These are phyloP conservation scores for Lasiosphaeriaceae sp. DNA, from an alignment of 495 filamentous ascomycete species.

Conservation along the genomic window DNA sequence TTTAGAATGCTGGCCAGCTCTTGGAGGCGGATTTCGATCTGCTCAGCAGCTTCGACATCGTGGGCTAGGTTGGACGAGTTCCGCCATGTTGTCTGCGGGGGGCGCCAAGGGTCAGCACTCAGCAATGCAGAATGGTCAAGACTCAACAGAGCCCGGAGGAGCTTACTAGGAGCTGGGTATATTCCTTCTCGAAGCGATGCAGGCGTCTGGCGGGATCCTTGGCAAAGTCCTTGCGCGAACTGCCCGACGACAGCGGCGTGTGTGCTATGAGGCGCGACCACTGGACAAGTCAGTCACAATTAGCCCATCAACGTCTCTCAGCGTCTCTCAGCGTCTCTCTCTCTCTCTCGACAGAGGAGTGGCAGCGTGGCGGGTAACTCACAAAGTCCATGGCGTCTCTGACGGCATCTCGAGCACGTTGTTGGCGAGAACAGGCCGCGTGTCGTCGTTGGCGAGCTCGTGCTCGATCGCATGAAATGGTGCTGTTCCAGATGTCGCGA, in stretches of 20 bases:
- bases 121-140: constrained; percentile 1
- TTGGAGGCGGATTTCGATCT: constrained; percentile 50
- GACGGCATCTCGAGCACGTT: constrained; percentile 31
- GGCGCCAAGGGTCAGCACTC: background rate
- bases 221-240: constrained; percentile 55
- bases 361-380: constrained; percentile 9
- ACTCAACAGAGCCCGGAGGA: background rate
- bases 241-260: constrained; percentile 57
- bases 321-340: too few species aligned
- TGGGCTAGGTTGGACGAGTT: constrained; percentile 52
- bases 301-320: too few species aligned
- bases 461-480: constrained; percentile 21
- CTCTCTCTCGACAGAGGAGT: too few species aligned
- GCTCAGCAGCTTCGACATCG: constrained; percentile 52
- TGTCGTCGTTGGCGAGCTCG: constrained; percentile 9
- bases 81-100: constrained; percentile 72
- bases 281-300: constrained; percentile 38
- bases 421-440: constrained; percentile 7
- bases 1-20: constrained; percentile 73
- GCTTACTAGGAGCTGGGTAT: constrained; percentile 75
- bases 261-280: constrained; percentile 90
- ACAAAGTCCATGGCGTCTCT: constrained; percentile 42
- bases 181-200: constrained; percentile 83
- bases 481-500: constrained; percentile 31
- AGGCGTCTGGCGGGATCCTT: constrained; percentile 82